Evolutionary conservation across 2,329 filamentous ascomycete genomes (phyloP).

Genomic region (Cephalotrichum gorgonifer): DNA sequence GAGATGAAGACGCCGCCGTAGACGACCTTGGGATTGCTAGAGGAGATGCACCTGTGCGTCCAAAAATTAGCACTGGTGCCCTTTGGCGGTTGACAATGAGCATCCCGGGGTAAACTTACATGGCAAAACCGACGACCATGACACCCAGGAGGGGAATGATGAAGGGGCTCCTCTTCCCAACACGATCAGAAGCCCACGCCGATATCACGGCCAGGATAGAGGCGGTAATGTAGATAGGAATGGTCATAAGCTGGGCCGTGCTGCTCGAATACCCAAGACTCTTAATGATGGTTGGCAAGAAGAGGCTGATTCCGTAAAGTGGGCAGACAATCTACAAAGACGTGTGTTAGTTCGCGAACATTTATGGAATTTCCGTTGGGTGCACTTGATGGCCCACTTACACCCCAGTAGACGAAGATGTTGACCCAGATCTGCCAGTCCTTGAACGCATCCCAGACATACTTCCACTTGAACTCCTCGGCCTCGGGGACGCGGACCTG

Average conservation of each 20-base stretch:
- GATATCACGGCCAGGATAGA: slow-evolving; percentile 12
- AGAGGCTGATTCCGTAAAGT: slow-evolving; percentile 32
- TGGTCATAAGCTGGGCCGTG: slow-evolving; percentile 17
- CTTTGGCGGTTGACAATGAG: neutral
- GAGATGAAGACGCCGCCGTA: slow-evolving; percentile 37
- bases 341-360: no score
- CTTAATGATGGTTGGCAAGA: slow-evolving; percentile 15
- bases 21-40: slow-evolving; percentile 26
- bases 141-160: slow-evolving; percentile 40
- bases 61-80: no score
- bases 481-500: slow-evolving; percentile 33
- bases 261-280: slow-evolving; percentile 14
- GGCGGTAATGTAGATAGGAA: slow-evolving; percentile 14
- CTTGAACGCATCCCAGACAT: slow-evolving; percentile 42
- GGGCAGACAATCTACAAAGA: slow-evolving; percentile 9
- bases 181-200: slow-evolving; percentile 11
- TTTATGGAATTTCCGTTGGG: no score
- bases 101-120: slow-evolving; percentile 21
- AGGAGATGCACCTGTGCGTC: slow-evolving; percentile 27
- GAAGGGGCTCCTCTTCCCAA: slow-evolving; percentile 12
- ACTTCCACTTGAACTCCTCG: slow-evolving; percentile 49
- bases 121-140: slow-evolving; percentile 41
- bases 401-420: slow-evolving; percentile 53
- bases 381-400: slow-evolving; percentile 9
- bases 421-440: slow-evolving; percentile 44